These are phyloP conservation scores for Iodosphaeria phyllophila DNA, from an alignment of 2,329 filamentous ascomycete species.

Conservation along the genomic window DNA sequence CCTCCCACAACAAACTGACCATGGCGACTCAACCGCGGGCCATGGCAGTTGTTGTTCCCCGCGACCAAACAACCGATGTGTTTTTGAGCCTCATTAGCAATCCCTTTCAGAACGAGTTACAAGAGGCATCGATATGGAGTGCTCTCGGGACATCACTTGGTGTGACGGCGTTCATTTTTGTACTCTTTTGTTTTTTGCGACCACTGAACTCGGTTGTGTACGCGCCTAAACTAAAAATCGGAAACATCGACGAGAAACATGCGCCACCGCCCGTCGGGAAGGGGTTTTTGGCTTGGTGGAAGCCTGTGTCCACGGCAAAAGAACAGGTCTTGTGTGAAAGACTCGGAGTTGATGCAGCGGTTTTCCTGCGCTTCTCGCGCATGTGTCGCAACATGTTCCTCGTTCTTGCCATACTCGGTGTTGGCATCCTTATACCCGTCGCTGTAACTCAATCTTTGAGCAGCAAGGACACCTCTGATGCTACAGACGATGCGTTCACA, in stretches of 20 bases:
- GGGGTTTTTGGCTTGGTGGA: slow-evolving; percentile 75
- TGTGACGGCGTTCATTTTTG: slow-evolving; percentile 52
- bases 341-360: slow-evolving; percentile 75
- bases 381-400: slow-evolving; percentile 91
- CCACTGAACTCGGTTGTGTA: slow-evolving; percentile 88
- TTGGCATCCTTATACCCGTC: slow-evolving; percentile 63
- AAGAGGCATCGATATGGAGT: no score
- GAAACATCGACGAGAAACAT: slow-evolving; percentile 81
- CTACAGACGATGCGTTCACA: no score
- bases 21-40: no score
- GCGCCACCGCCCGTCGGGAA: slow-evolving; percentile 73
- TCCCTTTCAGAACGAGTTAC: no score
- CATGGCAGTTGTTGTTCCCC: no score
- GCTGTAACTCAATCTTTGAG: slow-evolving; percentile 39
- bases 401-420: slow-evolving; percentile 51
- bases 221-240: slow-evolving; percentile 79
- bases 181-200: slow-evolving; percentile 74
- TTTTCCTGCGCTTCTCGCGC: slow-evolving; percentile 73
- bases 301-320: slow-evolving; percentile 56
- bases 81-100: no score
- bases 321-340: slow-evolving; percentile 64
- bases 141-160: slow-evolving; percentile 67
- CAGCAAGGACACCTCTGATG: slow-evolving; percentile 4
- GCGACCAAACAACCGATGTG: no score
- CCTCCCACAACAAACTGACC: no score